Base-by-base conservation (phyloP, 129 eudicot species). In the Pittosporum tobira region DNA sequence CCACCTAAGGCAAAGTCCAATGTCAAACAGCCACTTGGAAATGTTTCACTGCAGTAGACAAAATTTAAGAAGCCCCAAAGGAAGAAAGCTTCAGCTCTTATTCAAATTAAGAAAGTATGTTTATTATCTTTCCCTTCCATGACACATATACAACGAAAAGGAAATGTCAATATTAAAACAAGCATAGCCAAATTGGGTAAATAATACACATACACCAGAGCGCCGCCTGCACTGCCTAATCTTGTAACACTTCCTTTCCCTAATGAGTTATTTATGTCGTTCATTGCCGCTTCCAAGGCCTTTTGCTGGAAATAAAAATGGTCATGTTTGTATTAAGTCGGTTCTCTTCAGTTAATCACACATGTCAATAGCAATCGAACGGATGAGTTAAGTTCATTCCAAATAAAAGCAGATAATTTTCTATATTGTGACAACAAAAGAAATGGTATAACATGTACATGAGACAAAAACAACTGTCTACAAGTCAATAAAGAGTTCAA, bases 231-330 rank as follows among this genome's bases (percentile, higher is more conserved):
- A 71, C 99, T 91, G 51, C 99, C 99, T 42, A 91, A 77, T 66
- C 99, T 91, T 30, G 99, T 91, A 64, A 91, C 99, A 64, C 99
- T 91, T 71, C 99, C 99, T 75, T 82, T 91, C 37, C 99, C 99
- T 34, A 91, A 91, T 26, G 99, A 87, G 81, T 65, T 81, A 64
- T 91, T 91, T 69, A 91, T 91, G 69, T 91, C 99, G 71, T 74
- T 79, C 99, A 91, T 91, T 59, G 99, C 99, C 65, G 96, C 91
- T 60, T 91, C 96, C 70, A 91, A 57, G 56, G 99, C 99, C 71
- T 87, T 91, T 87, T 91, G 93, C 99, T 91, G 84, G 54, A 71
- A 61, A 10, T 52, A 45, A 44, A n/a, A 59, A 25, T 48, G 22
- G 51, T 37, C 31, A 34, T 40, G 19, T 63, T 20, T 66, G 29